Conservation (phyloP, 805 yeast species). For the Wickerhamomyces hampshirensis region DNA sequence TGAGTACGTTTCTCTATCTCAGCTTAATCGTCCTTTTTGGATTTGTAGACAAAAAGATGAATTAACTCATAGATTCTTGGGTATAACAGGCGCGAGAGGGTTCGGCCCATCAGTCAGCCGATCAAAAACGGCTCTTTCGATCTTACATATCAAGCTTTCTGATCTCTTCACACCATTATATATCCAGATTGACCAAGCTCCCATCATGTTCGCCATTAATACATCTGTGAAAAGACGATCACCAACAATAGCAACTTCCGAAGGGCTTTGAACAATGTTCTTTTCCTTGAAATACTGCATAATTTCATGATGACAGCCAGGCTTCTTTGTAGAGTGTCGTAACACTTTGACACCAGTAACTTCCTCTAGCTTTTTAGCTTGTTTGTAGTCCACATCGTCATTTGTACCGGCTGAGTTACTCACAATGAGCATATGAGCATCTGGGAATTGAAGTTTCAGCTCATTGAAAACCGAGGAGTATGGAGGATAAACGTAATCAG, state of each 20-base stretch:
- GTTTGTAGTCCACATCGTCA: slow-evolving; percentile 56
- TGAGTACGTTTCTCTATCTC: no score
- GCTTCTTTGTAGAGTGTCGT: slow-evolving; percentile 71
- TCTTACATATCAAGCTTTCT: slow-evolving; percentile 42
- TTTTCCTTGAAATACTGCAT: slow-evolving; percentile 49
- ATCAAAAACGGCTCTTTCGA: slow-evolving; percentile 39
- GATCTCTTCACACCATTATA: slow-evolving; percentile 66
- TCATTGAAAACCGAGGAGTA: slow-evolving; percentile 53
- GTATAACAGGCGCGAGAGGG: no score
- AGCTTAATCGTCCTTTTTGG: no score
- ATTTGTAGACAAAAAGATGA: no score
- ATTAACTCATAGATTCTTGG: no score
- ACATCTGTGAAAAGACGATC: slow-evolving; percentile 90
- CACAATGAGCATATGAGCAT: slow-evolving; percentile 64
- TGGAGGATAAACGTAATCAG: slow-evolving; percentile 73
- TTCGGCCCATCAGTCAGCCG: slow-evolving; percentile 9
- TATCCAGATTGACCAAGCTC: slow-evolving; percentile 80
- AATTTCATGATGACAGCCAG: slow-evolving; percentile 74
- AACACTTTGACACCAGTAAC: slow-evolving; percentile 66
- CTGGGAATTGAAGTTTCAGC: slow-evolving; percentile 56
- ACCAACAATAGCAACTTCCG: slow-evolving; percentile 81
- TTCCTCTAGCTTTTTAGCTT: slow-evolving; percentile 59
- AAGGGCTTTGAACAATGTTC: slow-evolving; percentile 39
- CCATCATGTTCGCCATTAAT: slow-evolving; percentile 92
- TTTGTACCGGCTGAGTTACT: slow-evolving; percentile 91